Evolutionary conservation across 1,139 yeast genomes (phyloP).

Genomic region (Suhomyces terraborum): DNA sequence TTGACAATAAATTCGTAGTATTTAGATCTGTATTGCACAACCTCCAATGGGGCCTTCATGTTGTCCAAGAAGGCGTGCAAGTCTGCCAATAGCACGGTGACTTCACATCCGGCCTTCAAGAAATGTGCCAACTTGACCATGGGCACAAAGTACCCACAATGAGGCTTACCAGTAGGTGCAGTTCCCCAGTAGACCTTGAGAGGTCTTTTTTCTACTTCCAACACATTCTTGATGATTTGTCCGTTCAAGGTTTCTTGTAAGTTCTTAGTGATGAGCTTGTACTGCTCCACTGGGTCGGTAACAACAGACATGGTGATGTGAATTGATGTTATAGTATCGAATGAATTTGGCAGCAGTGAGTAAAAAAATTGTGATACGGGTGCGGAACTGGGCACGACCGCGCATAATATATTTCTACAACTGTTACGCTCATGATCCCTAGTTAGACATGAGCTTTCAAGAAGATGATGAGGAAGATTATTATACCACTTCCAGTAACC

Average conservation of each 20-base stretch:
- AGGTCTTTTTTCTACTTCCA: slow-evolving; percentile 81
- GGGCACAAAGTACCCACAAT: slow-evolving; percentile 97
- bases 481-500: background rate
- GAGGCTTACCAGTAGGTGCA: slow-evolving; percentile 93
- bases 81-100: slow-evolving; percentile 91
- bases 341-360: too few relatives aligned
- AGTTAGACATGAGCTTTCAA: background rate
- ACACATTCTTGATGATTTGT: slow-evolving; percentile 81
- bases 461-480: background rate
- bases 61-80: slow-evolving; percentile 96
- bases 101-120: slow-evolving; percentile 94
- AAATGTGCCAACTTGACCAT: slow-evolving; percentile 96
- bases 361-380: background rate
- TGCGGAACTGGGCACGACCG: background rate
- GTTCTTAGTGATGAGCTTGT: slow-evolving; percentile 75
- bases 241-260: slow-evolving; percentile 91
- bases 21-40: slow-evolving; percentile 82
- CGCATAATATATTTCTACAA: too few relatives aligned
- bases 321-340: background rate
- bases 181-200: slow-evolving; percentile 92
- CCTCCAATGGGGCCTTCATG: slow-evolving; percentile 97
- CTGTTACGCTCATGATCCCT: too few relatives aligned
- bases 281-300: slow-evolving; percentile 62
- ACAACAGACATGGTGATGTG: slow-evolving; percentile 23
- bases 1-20: slow-evolving; percentile 85